phyloP scores from a whole-genome alignment of 768 basidiomycete species.

The Mycena polygramma region DNA sequence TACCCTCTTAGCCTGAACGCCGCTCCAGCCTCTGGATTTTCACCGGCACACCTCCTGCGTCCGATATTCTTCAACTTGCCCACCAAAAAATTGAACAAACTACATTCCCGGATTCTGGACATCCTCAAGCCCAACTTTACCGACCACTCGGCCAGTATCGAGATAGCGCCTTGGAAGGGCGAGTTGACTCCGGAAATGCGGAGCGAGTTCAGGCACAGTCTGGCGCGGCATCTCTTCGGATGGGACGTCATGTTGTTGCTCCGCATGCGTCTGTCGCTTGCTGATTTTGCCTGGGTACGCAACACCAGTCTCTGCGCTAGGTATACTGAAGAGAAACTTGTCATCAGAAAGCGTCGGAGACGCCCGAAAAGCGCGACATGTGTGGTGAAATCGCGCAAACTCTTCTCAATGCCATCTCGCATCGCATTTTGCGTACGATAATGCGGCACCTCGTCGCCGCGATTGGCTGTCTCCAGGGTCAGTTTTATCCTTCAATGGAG shows the following conservation, averaged over 20 bases:
- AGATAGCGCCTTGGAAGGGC: slow-evolving; percentile 46
- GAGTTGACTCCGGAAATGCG: slow-evolving; percentile 54
- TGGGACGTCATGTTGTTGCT: slow-evolving; percentile 65
- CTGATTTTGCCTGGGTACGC: slow-evolving; percentile 65
- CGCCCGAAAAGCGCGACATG: slow-evolving; percentile 53
- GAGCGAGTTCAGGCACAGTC: slow-evolving; percentile 61
- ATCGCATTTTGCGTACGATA: slow-evolving; percentile 65
- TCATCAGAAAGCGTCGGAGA: slow-evolving; percentile 62
- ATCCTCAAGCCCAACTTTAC: slow-evolving; percentile 49
- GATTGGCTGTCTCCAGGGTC: slow-evolving; percentile 59
- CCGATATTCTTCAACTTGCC: slow-evolving; percentile 63
- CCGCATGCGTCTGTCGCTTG: slow-evolving; percentile 68
- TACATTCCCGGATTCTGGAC: slow-evolving; percentile 61
- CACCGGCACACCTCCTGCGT: slow-evolving; percentile 66
- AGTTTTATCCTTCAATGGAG: slow-evolving; percentile 38
- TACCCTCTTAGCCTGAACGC: background rate
- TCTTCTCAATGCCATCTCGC: slow-evolving; percentile 65
- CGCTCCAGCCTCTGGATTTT: slow-evolving; percentile 53
- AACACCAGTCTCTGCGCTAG: no score
- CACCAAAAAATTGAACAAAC: slow-evolving; percentile 48
- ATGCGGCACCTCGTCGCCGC: slow-evolving; percentile 69
- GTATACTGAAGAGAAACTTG: background rate
- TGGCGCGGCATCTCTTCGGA: slow-evolving; percentile 73
- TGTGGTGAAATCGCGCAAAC: slow-evolving; percentile 67
- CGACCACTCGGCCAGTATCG: slow-evolving; percentile 52